A percentile compares a stretch with the other conserved stretches of the same genome.
Evolutionary conservation across 352 stramenopile genomes (phyloP).

Genomic region (Phytophthora citricola): DNA sequence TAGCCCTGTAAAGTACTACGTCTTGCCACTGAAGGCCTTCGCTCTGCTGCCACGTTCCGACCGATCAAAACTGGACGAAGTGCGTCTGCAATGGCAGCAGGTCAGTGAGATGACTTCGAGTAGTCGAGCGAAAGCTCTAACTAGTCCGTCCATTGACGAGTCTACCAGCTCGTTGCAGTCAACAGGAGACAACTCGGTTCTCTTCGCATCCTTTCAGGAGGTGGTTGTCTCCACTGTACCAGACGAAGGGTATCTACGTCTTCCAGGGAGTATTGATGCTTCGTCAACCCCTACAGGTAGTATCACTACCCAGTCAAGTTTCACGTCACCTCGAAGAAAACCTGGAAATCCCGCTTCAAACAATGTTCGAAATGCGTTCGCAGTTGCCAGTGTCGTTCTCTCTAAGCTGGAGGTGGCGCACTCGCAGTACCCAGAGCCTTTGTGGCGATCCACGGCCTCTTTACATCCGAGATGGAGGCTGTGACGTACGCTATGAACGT

Average conservation of each 20-base stretch:
- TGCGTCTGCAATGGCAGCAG: slow-evolving; percentile 44
- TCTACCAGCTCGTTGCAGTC: slow-evolving; percentile 21
- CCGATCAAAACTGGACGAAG: slow-evolving; percentile 34
- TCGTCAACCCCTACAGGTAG: neutral
- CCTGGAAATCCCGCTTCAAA: neutral
- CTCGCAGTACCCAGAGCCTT: slow-evolving; percentile 55
- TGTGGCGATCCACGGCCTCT: slow-evolving; percentile 57
- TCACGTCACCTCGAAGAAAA: slow-evolving; percentile 4
- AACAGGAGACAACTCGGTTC: neutral
- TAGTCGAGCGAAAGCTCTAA: neutral
- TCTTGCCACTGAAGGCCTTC: slow-evolving; percentile 47
- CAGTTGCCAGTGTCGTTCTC: slow-evolving; percentile 63
- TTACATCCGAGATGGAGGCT: slow-evolving; percentile 54
- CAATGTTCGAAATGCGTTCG: slow-evolving; percentile 33
- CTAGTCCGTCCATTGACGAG: slow-evolving; percentile 10
- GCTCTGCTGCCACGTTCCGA: slow-evolving; percentile 43
- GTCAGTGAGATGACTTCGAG: slow-evolving; percentile 14
- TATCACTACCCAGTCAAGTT: no score
- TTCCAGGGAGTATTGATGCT: neutral
- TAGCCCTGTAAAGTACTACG: slow-evolving; percentile 27
- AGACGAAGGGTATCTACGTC: no score
- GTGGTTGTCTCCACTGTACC: slow-evolving; percentile 6
- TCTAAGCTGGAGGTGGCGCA: slow-evolving; percentile 52
- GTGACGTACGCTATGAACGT: slow-evolving; percentile 50
- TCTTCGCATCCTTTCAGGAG: slow-evolving; percentile 57